These are phyloP conservation scores for Cryoendolithus antarcticus DNA, from an alignment of 2,329 filamentous ascomycete genomes.

Conservation along the genomic window DNA sequence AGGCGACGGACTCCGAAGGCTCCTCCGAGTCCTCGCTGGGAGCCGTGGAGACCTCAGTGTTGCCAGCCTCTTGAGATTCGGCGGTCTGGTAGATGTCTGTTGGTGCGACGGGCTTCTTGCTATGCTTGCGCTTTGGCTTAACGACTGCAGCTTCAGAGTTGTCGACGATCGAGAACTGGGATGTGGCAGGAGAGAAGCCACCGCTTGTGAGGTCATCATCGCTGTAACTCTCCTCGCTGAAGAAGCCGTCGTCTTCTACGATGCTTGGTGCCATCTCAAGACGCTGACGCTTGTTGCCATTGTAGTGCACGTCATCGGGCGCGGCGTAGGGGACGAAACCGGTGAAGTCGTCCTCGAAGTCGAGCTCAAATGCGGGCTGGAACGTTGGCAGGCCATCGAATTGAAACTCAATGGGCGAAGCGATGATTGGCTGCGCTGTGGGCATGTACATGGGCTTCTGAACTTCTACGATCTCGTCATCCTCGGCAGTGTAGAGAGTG, in stretches of 20 bases:
- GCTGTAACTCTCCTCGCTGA: conserved; percentile 64
- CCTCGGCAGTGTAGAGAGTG: conserved; percentile 48
- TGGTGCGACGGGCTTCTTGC: conserved; percentile 28
- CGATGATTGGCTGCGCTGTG: conserved; percentile 15
- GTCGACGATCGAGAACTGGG: conserved; percentile 30
- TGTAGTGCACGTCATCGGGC: conserved; percentile 48
- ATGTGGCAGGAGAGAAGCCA: conserved; percentile 51
- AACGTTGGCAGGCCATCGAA: conserved; percentile 57
- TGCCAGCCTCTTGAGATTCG: conserved; percentile 29
- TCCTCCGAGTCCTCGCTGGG: conserved; percentile 26
- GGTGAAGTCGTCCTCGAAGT: conserved; percentile 81
- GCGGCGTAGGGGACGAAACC: conserved; percentile 58
- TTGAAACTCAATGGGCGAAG: conserved; percentile 32
- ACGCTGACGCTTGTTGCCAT: conserved; percentile 59
- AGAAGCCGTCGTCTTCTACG: conserved; percentile 60
- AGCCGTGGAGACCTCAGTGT: conserved; percentile 22
- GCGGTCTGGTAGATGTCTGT: conserved; percentile 36
- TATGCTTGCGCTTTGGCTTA: conserved; percentile 18
- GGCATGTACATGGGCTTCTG: conserved; percentile 24
- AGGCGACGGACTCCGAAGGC: conserved; percentile 16
- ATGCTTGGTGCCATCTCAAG: conserved; percentile 52
- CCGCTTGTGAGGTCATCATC: conserved; percentile 54
- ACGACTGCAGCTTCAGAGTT: conserved; percentile 14
- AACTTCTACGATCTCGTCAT: conserved; percentile 18
- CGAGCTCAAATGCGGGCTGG: conserved; percentile 77